Conservation (phyloP, 2,329 filamentous ascomycete species). For the Colletotrichum eleusines region DNA sequence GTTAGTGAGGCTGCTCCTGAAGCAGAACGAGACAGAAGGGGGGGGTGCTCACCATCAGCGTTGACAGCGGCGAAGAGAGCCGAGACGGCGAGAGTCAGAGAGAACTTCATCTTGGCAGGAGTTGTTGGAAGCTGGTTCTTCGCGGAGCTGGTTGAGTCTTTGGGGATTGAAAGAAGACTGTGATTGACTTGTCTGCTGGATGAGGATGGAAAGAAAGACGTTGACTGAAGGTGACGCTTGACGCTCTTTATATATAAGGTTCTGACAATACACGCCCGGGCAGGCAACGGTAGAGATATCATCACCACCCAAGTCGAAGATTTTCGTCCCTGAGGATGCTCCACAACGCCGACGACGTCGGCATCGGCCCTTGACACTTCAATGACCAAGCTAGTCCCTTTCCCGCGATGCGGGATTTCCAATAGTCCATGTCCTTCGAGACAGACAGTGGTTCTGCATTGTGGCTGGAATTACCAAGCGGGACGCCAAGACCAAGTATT, state of each 20-base stretch:
- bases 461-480: neutral
- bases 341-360: slow-evolving; percentile 6
- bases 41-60: slow-evolving; percentile 18
- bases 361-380: neutral
- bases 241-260: slow-evolving; percentile 22
- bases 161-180: slow-evolving; percentile 16
- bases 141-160: slow-evolving; percentile 23
- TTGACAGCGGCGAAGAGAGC: slow-evolving; percentile 37
- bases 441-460: neutral
- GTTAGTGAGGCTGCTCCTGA: neutral
- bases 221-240: neutral
- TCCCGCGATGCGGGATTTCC: neutral
- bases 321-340: slow-evolving; percentile 4
- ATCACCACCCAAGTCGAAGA: neutral
- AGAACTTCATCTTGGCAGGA: slow-evolving; percentile 39
- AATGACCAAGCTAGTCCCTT: neutral
- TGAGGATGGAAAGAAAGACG: slow-evolving; percentile 22
- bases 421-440: neutral
- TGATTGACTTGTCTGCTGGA: slow-evolving; percentile 32
- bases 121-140: neutral
- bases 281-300: neutral
- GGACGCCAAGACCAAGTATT: neutral
- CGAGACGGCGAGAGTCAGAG: slow-evolving; percentile 35
- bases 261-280: neutral
- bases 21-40: neutral